Evolutionary conservation across 2,329 filamentous ascomycete species (phyloP), one percentile per base, ranked within the genome.

Genomic region (Colletotrichum abscissum): DNA sequence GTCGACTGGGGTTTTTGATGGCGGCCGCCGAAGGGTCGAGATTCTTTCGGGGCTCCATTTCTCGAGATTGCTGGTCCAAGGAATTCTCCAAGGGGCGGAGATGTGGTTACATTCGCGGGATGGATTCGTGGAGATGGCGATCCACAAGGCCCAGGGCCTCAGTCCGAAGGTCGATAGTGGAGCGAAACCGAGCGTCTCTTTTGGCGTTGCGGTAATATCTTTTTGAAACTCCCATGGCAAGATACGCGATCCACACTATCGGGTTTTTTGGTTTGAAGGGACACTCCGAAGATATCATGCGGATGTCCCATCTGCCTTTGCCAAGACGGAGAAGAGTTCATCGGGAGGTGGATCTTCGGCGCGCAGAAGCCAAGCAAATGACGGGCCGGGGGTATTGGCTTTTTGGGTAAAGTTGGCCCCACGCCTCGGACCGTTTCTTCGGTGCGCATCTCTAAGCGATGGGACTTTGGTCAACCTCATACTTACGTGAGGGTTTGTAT

Each of bases 61-160:
- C 30, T 58, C 4, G 2, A 52, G 22, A 28, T 33, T 12, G 11
- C 46, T 60, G 19, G 30, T 1, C 9, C n/a, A 19, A 57, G 12
- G 16, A 38, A 62, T 26, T 35, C 22, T 38, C n/a, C 52, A 69
- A 69, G 69, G 69, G 69, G 58, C 58, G 65, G 57, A 59, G 65
- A 69, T 55, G 54, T 33, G 42, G 58, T 64, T 58, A 66, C 58
- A 72, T 69, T 52, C 35, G 58, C 33, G 22, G 35, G 56, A 22
- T 26, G 35, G 49, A 56, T 35, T 30, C 64, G 19, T 58, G 46
- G 24, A 22, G 26, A 28, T 24, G 24, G 16, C 24, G 12, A 28
- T 56, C 63, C 63, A 60, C 55, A 5, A 26, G 63, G 52, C 5
- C 60, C n/a, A 3, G 12, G 16, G 24, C 8, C 24, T 49, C 19